Evolutionary conservation across 805 yeast species (phyloP), one percentile per base, ranked within the genome.

Genomic region (Nakazawaea ernobii): DNA sequence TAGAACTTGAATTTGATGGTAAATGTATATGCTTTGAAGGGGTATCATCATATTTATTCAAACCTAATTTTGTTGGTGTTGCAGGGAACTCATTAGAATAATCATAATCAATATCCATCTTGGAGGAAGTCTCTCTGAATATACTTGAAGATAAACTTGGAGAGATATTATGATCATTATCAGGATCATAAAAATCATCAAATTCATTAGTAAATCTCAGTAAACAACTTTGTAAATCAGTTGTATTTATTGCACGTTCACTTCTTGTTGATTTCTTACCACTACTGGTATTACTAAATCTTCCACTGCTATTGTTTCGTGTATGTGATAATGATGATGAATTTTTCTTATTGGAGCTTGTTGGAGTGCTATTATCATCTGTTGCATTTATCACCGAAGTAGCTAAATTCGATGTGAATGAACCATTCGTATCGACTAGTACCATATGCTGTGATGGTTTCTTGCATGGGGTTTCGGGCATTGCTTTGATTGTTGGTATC

Each of bases 381-480:
- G 57, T 56, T 38, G 56, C 60, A 36, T 58, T 56, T 14, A 58
- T 50, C 45, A 59, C 52, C 39, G 65, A 63, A 4, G 63, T 61
- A 9, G 62, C 57, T 15, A 61, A 42, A 42, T 58, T 61, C 7
- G 65, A 61, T 29, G 53, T 39, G 55, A 59, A 52, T 28, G 65
- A 50, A 10, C 59, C 59, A 36, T 55, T 58, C 29, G 58, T 52
- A 40, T 62, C 65, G 14, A 60, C 60, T n/a, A 57, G 37, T 20
- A 20, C 24, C 32, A 51, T 29, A 38, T 48, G 50, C n/a, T 42
- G 45, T 6, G 55, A 39, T 3, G 78, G 77, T 51, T 65, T 68
- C 52, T 80, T 80, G 60, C 82, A 77, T 2, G 86, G 86, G 0
- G 86, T 80, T 48, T 81, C 85, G 1, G 86, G 86, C 55, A 81